Evolutionary conservation across 2,329 filamentous ascomycete genomes (phyloP), one percentile per base, ranked within the genome.

Genomic region (Anthostomella pinea): DNA sequence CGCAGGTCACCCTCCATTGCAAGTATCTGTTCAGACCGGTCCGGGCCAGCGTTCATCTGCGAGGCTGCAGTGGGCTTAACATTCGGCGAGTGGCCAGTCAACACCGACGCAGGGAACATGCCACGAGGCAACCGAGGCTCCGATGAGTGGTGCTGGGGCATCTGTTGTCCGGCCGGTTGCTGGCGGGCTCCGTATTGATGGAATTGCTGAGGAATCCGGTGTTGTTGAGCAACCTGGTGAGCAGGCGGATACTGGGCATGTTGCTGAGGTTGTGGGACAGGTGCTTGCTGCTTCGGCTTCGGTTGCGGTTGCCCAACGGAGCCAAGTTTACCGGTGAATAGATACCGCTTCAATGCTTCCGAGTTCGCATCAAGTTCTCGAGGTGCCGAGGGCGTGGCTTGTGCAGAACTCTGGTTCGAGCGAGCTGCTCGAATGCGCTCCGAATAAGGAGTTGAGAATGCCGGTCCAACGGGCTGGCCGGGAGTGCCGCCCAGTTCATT

Each of bases 391-490:
- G 49, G 54, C 4, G 53, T 47, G 15, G 45, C 14, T 14, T 45
- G 55, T 24, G 41, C 35, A 16, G 54, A 46, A 19, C 19, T 41
- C 13, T 48, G 57, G 26, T 36, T 55, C 8, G 63, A 59, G 13
- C 68, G 70, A 15, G 72, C 75, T 34, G 77, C 77, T 38, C 69
- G 71, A 40, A 83, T 80, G 27, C 79, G 73, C 41, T 82, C 76
- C 5, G 74, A 65, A 48, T 79, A 83, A 0, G 79, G 77, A 0
- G 81, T 83, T 4, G 83, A 81, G 57, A 87, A 86, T 2, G 83
- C 75, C 18, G 81, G 81, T 3, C 75, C 83, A 48, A 81, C 75
- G 19, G 70, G 66, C 29, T 66, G 70, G 27, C 69, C 68, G 14
- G 71, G 69, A 13, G 70, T 73, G 16, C 75, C 74, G 46, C 87